Conservation (phyloP, 2,329 filamentous ascomycete species). For the Alternaria arbusti region DNA sequence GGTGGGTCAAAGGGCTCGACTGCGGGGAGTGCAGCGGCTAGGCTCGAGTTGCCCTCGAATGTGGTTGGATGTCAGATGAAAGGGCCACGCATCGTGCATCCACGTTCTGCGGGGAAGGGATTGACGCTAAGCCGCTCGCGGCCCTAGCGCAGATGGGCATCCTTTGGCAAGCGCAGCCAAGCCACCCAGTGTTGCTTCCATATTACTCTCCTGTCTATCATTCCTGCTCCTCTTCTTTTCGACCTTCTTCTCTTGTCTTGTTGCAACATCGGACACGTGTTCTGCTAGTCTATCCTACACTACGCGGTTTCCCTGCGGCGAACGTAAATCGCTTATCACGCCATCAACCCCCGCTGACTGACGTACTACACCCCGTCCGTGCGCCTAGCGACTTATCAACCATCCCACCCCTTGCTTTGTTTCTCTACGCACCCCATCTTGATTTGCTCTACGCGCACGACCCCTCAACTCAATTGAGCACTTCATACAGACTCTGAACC, state of each 20-base stretch:
- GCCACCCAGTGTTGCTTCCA: conserved; percentile 21
- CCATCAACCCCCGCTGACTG: conserved; percentile 35
- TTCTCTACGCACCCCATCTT: conserved; percentile 13
- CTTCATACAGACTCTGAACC: conserved; percentile 11
- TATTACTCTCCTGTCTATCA: conserved; percentile 33
- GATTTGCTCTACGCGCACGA: not conserved
- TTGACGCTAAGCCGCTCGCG: conserved; percentile 22
- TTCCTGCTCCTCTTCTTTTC: conserved; percentile 11
- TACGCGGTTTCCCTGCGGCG: conserved; percentile 14
- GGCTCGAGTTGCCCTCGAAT: conserved; percentile 9
- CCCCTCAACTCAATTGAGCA: not conserved
- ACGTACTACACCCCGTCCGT: conserved; percentile 35
- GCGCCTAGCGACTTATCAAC: conserved; percentile 29
- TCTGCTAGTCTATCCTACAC: conserved; percentile 18
- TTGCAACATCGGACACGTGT: conserved; percentile 1
- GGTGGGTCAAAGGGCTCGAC: conserved; percentile 25
- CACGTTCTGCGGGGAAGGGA: conserved; percentile 44
- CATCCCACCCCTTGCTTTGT: conserved; percentile 19
- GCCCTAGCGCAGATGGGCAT: conserved; percentile 22
- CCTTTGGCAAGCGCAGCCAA: conserved; percentile 16
- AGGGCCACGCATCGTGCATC: conserved; percentile 23
- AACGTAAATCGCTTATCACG: conserved; percentile 31
- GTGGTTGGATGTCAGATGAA: conserved; percentile 18
- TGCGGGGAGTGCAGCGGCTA: conserved; percentile 26
- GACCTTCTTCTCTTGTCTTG: conserved; percentile 11